Evolutionary conservation across 257 asterid species (phyloP).

Genomic region (Misopates orontium): DNA sequence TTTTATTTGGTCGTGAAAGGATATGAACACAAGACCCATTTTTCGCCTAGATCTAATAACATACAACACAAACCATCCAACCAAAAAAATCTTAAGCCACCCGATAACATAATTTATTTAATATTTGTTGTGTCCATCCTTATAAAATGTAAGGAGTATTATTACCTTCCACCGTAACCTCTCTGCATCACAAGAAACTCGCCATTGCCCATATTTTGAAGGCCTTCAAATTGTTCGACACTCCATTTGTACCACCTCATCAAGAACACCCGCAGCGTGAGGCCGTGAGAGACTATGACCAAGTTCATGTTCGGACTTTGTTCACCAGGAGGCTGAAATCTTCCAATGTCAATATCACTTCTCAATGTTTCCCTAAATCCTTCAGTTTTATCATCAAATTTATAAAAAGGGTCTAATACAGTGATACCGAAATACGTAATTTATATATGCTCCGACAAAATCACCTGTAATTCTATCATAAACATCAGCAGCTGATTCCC

Average conservation of each 20-base stretch:
- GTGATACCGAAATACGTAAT: too few relatives aligned
- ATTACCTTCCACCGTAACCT: conserved; percentile 84
- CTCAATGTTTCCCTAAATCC: conserved; percentile 78
- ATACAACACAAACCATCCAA: too few relatives aligned
- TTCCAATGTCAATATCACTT: conserved; percentile 75
- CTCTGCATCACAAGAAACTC: conserved; percentile 67
- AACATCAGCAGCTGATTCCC: conserved; percentile 89
- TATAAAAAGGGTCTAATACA: too few relatives aligned
- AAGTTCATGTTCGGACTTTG: conserved; percentile 75
- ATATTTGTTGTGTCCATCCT: too few relatives aligned
- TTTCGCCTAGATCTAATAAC: too few relatives aligned
- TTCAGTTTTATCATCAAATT: conserved; percentile 23
- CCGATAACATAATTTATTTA: too few relatives aligned
- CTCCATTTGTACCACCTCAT: conserved; percentile 93
- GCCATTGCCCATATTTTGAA: conserved; percentile 59
- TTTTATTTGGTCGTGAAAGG: too few relatives aligned
- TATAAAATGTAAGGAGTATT: too few relatives aligned
- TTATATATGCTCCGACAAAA: too few relatives aligned
- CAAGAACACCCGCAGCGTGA: conserved; percentile 57
- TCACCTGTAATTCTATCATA: conserved; percentile 81
- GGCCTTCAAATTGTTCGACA: conserved; percentile 73
- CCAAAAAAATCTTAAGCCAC: too few relatives aligned
- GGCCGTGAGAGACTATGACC: conserved; percentile 68
- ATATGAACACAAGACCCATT: too few relatives aligned
- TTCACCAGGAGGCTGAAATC: conserved; percentile 80